Conservation (phyloP, 1,284 basidiomycete species). For the Bondarzewia mesenterica region DNA sequence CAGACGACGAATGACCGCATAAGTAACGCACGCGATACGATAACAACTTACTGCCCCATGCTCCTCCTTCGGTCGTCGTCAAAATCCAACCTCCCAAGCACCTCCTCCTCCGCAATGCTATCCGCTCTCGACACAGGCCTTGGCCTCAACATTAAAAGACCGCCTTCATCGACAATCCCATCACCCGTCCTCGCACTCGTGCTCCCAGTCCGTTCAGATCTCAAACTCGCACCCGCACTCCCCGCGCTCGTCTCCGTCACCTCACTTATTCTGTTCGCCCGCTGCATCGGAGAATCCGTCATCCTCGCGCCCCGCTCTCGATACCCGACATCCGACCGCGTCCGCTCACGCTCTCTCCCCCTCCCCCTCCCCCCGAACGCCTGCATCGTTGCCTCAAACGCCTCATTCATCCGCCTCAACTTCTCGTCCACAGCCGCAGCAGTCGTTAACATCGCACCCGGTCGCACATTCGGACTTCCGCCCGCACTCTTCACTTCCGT, state of each 20-base stretch:
- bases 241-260: conserved; percentile 11
- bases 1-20: background rate
- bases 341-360: background rate
- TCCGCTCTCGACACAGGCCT: conserved; percentile 15
- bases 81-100: conserved; percentile 20
- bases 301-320: too few relatives aligned
- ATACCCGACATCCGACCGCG: too few relatives aligned
- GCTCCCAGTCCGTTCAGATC: conserved; percentile 1
- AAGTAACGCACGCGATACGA: background rate
- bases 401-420: conserved; percentile 54
- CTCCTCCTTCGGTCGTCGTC: background rate
- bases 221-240: conserved; percentile 1
- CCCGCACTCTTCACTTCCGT: background rate
- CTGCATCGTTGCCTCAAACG: conserved; percentile 47
- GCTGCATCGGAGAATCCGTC: conserved; percentile 6
- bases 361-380: conserved; percentile 14
- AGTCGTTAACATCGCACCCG: conserved; percentile 42
- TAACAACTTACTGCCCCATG: too few relatives aligned
- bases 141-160: conserved; percentile 8
- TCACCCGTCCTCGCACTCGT: conserved; percentile 5
- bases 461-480: conserved; percentile 13
- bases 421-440: conserved; percentile 56
- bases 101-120: conserved; percentile 17
- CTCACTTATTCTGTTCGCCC: conserved; percentile 15
- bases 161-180: conserved; percentile 5